Percentiles rank a stretch among this genome's conserved stretches.
These are phyloP conservation scores for Spinacia oleracea DNA, from an alignment of 179 eudicot genomes.

Conservation along the genomic window DNA sequence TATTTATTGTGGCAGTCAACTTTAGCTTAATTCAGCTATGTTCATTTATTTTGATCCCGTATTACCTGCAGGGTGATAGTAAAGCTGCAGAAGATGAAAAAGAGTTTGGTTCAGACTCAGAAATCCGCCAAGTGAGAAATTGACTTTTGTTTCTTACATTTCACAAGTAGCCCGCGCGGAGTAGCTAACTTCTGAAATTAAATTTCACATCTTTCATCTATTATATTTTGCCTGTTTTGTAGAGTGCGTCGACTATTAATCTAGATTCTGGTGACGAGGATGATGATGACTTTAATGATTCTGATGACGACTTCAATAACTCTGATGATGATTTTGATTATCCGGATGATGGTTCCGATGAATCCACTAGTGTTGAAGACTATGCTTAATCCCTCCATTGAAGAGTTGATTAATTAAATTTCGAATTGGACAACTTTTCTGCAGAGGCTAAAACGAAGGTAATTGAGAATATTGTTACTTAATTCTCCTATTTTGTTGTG, in stretches of 20 bases:
- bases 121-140: slow-evolving; percentile 45
- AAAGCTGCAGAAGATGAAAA: slow-evolving; percentile 30
- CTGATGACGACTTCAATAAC: slow-evolving; percentile 5
- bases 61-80: slow-evolving; percentile 45
- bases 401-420: neutral
- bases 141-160: neutral
- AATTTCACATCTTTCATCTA: neutral
- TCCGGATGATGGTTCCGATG: neutral
- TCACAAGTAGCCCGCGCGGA: no score
- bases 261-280: slow-evolving; percentile 9
- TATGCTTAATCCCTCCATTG: neutral
- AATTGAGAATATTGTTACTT: neutral
- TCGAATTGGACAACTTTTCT: neutral
- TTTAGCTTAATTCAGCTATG: neutral
- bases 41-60: neutral
- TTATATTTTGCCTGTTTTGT: neutral
- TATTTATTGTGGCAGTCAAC: neutral
- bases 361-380: neutral
- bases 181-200: neutral
- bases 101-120: slow-evolving; percentile 31
- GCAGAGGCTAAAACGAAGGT: slow-evolving; percentile 2
- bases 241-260: neutral
- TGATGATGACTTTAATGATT: slow-evolving; percentile 4
- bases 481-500: neutral
- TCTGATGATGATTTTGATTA: slow-evolving; percentile 1